Evolutionary conservation across 2,329 filamentous ascomycete species (phyloP), one percentile per base, ranked within the genome.

Genomic region (Aureobasidium sp.): DNA sequence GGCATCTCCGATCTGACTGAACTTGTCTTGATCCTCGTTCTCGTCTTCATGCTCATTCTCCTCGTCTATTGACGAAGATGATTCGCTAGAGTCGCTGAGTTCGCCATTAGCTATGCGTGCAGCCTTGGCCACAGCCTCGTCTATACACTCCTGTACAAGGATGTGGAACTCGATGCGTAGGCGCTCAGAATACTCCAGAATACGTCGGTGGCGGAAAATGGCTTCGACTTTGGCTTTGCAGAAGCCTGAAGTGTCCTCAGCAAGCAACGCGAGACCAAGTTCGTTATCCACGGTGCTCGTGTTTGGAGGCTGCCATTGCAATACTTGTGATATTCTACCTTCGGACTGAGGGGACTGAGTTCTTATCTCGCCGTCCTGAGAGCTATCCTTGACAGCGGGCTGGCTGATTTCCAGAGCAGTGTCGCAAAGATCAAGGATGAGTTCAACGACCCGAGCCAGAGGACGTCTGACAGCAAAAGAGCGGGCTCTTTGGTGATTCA

Each of bases 271-370:
- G 27, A 99, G 79, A 0, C 94, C 94, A 70, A 95, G 90, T 72
- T 97, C 93, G 72, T 97, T 92, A 65, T 99, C 94, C 17, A 96
- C 77, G 0, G 92, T 94, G 70, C 93, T 93, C 55, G 88, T 89
- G 69, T 90, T 92, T 0, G 94, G 94, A 5, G 93, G 96, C 71
- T 96, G 92, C 94, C 95, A 99, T 72, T 97, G 92, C 67, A 95
- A 75, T 6, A 99, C 92, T 74, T 99, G 94, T 1, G 90, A 89
- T 68, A 97, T 95, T 36, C 93, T 87, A 47, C 90, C 94, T 72
- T 99, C 94, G 0, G 95, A 99, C 71, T 97, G 90, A 0, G 94
- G 94, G 5, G 94, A 99, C 71, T 97, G 89, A 0, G 93, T 96
- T 51, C 93, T 86, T 65, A 97, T 86, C 65, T 96, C 92, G 53